Evolutionary conservation across 345 rosid genomes (phyloP).

Genomic region (Salix viminalis): DNA sequence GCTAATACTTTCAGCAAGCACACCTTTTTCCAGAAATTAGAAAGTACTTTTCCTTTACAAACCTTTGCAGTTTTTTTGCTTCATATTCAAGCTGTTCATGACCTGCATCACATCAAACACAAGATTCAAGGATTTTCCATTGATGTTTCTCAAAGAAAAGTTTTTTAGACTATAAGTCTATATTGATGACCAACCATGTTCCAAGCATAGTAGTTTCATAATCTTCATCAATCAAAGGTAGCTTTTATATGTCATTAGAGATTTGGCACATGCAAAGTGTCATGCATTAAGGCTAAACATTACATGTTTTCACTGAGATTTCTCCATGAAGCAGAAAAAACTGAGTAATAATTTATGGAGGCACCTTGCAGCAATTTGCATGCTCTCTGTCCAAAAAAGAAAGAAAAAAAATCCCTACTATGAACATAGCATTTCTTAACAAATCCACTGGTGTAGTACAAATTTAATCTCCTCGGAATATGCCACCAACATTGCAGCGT

Average conservation of each 20-base stretch:
- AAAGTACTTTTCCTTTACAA: conserved; percentile 64
- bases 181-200: neutral
- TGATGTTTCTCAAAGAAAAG: neutral
- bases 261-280: neutral
- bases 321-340: neutral
- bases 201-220: neutral
- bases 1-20: conserved; percentile 62
- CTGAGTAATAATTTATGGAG: neutral
- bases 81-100: conserved; percentile 55
- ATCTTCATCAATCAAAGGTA: neutral
- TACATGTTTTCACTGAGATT: neutral
- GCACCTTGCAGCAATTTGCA: neutral
- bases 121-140: neutral
- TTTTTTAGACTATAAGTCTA: neutral
- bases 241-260: neutral
- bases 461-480: neutral
- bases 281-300: neutral
- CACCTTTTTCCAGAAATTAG: conserved; percentile 62
- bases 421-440: neutral
- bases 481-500: neutral
- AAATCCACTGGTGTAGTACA: neutral
- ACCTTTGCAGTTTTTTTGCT: conserved; percentile 66
- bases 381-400: neutral
- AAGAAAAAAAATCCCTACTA: neutral
- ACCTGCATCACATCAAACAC: conserved; percentile 33